Evolutionary conservation across 2,329 filamentous ascomycete species (phyloP), one percentile per base, ranked within the genome.

Genomic region (Tolypocladium tundrense): DNA sequence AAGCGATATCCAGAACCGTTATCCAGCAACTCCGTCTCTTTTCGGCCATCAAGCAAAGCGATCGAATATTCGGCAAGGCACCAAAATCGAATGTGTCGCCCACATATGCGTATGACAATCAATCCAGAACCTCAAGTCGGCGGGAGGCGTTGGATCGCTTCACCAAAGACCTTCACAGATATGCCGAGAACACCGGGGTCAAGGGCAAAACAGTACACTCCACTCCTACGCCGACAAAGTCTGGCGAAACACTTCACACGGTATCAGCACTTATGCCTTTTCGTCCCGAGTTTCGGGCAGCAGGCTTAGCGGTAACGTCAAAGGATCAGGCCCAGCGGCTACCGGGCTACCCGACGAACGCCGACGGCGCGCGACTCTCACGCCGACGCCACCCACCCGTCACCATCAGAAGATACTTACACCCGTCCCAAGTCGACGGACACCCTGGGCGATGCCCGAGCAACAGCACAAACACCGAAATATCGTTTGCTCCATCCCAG

Each of bases 281-380:
- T 63, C 76, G 74, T 53, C 70, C 75, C 4, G 75, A 85, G 60
- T 83, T 85, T 60, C 71, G 70, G 58, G 74, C 75, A 58, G 81
- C 79, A 57, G 80, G 81, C 1, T 72, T 85, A 54, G 80, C 81
- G 2, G 77, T 85, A 1, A 84, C 82, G 13, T 83, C 82, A 41
- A 69, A 68, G 52, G 60, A 72, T 61, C 59, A 81, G 77, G 62
- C 77, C 75, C 67, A 71, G 59, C 24, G 63, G 45, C 55, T 65
- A 50, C 50, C 65, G 58, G 42, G 55, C 42, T 60, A 66, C 55
- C 62, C 60, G 35, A 50, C 60, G 45, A 60, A 59, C 55, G 55
- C 61, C 37, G 58, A 59, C 7, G 61, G 57, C 21, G 41, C 54
- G 9, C 61, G 61, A 56, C 53, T 56, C 21, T 40, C 57, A 14